Evolutionary conservation across 768 basidiomycete genomes (phyloP), one percentile per base, ranked within the genome.

Genomic region (Naganishia antarctica): DNA sequence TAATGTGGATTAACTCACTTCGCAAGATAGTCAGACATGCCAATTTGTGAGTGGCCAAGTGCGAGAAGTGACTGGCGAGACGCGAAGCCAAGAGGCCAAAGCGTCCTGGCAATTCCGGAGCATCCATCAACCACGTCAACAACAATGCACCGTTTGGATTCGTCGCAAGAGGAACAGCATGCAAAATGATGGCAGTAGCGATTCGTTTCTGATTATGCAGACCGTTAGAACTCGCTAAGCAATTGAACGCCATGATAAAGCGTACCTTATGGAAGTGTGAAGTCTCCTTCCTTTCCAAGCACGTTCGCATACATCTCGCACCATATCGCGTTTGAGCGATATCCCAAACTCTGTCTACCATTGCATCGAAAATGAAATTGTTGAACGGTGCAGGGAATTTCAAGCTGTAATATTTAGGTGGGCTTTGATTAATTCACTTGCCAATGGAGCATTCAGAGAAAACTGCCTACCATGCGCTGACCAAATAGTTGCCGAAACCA

Each of bases 261-360:
- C 75, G 66, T 31, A 81, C 80, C 79, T 91, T 89, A 74, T 98
- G 93, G 74, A 86, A 90, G 64, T 88, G 68, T 25, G 84, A 90
- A 46, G 94, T 88, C 72, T 88, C 85, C 34, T 88, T 85, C 76
- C 86, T 92, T 78, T 98, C 96, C 21, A 98, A 82, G 76, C 93
- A 96, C 12, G 96, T 93, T 68, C 94, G 84, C 88, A 98, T 94
- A 74, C 92, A 93, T 51, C 96, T 87, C 48, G 96, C 96, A 60
- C 96, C 96, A 72, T 96, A 99, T 34, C 96, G 86, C 25, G 94
- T 94, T 80, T 97, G 94, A 0, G 92, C 94, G 60, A 99, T 83
- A 80, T 98, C 96, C 79, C 96, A 98, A 80, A 96, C 88, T 43
- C 96, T 89, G 77, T 98, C 94, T 48, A 90, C 87, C 82, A 98